Evolutionary conservation across 78 protist species (phyloP), one percentile per base, ranked within the genome.

Genomic region (Dictyostelium purpureum): DNA sequence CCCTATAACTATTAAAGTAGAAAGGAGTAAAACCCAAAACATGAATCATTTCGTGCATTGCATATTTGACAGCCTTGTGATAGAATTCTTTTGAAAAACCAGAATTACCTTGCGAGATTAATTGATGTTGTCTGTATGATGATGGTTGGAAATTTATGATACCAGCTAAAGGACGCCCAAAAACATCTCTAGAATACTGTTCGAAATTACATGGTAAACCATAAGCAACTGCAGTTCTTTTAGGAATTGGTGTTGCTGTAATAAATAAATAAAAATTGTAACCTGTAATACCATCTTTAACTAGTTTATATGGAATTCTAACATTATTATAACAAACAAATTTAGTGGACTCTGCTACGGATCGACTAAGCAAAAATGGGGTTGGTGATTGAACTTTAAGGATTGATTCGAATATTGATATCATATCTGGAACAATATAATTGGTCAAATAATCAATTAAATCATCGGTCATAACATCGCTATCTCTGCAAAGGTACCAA

Each of bases 151-250:
- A 52, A 52, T 75, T 75, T 2, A 75, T 75, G 0, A 38, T 52
- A n/a, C 57, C 81, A 24, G 56, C 81, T 45, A 75, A 75, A 19
- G 81, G 81, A n/a, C 81, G 16, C 14, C 81, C 81, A 45, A 24
- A 19, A 4, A 71, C 45, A 9, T 51, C 52, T 75, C 19, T 51
- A 1, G 35, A 1, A 19, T 24, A 11, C 6, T 82, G 59, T 2
- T 82, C 61, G 51, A 56, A 85, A 47, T 56, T 73, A 43, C 92
- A 85, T 19, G 80, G 92, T 12, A 61, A n/a, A 0, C 82, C 82
- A 73, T 56, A 85, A 2, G 92, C 92, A 61, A 85, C 40, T 21
- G 77, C 56, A 16, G 33, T 52, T 6, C 11, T 28, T 9, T 31
- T 7, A 7, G 79, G 42, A 16, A 82, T 70, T 35, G 61, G 77